Evolutionary conservation across 805 yeast genomes (phyloP).

Genomic region (Danielia oregonensis): DNA sequence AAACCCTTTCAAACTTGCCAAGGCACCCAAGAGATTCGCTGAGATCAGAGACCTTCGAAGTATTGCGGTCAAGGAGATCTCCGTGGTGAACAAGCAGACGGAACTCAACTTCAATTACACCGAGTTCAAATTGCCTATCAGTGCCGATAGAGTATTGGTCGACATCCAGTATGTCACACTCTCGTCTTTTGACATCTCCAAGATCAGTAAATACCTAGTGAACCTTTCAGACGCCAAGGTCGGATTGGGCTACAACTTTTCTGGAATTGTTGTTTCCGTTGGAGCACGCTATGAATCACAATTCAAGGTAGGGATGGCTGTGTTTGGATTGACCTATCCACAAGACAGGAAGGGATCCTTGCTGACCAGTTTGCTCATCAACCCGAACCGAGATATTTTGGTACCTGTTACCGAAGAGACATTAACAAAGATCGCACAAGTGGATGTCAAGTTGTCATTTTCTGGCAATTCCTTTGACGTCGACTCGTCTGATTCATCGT

Average conservation of each 20-base stretch:
- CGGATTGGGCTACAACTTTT: constrained; percentile 69
- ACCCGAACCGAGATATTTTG: constrained; percentile 34
- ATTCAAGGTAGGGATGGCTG: constrained; percentile 56
- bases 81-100: constrained; percentile 39
- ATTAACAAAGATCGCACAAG: constrained; percentile 9
- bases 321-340: constrained; percentile 59
- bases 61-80: constrained; percentile 39
- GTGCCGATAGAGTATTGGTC: constrained; percentile 48
- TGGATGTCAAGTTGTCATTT: constrained; percentile 24
- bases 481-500: constrained; percentile 1
- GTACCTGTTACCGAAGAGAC: not conserved
- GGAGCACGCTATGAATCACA: constrained; percentile 40
- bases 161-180: constrained; percentile 57
- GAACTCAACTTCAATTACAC: constrained; percentile 52
- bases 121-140: constrained; percentile 47
- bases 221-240: constrained; percentile 51
- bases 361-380: constrained; percentile 52
- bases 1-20: constrained; percentile 2
- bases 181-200: constrained; percentile 63
- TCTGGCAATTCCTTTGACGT: constrained; percentile 7
- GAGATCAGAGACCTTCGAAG: constrained; percentile 49
- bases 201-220: constrained; percentile 50
- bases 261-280: constrained; percentile 55
- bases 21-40: constrained; percentile 26
- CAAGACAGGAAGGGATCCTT: constrained; percentile 52